phyloP scores from a whole-genome alignment of 1,284 basidiomycete genomes.

The Leccinum pallidistipes region DNA sequence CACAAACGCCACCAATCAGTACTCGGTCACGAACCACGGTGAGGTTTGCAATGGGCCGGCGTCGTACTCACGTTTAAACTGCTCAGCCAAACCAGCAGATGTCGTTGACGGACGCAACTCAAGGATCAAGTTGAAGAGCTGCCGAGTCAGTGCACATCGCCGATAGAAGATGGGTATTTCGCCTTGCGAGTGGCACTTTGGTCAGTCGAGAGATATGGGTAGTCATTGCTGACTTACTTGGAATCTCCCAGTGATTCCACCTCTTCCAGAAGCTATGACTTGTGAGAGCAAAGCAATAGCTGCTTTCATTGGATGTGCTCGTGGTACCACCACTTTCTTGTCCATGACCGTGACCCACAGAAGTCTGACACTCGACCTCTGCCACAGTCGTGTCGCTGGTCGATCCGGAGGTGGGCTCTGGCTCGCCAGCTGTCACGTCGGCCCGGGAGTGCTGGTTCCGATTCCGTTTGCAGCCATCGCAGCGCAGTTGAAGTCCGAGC shows the following conservation, averaged over 20 bases:
- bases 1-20: too few relatives aligned
- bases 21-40: too few relatives aligned
- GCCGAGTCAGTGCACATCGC: background rate
- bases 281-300: background rate
- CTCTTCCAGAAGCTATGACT: background rate
- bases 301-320: background rate
- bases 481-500: background rate
- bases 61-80: background rate
- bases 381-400: background rate
- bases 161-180: background rate
- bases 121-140: background rate
- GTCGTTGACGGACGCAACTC: background rate
- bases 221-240: background rate
- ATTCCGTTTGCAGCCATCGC: background rate
- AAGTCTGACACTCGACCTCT: background rate
- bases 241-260: background rate
- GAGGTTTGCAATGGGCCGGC: too few relatives aligned
- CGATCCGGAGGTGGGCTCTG: background rate
- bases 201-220: background rate
- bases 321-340: background rate
- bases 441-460: background rate
- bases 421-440: background rate
- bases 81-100: background rate
- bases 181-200: background rate
- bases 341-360: background rate